A percentile compares a stretch with the other conserved stretches of the same genome.
Conservation (phyloP, 805 yeast species). For the Kurtzmaniella cleridarum region DNA sequence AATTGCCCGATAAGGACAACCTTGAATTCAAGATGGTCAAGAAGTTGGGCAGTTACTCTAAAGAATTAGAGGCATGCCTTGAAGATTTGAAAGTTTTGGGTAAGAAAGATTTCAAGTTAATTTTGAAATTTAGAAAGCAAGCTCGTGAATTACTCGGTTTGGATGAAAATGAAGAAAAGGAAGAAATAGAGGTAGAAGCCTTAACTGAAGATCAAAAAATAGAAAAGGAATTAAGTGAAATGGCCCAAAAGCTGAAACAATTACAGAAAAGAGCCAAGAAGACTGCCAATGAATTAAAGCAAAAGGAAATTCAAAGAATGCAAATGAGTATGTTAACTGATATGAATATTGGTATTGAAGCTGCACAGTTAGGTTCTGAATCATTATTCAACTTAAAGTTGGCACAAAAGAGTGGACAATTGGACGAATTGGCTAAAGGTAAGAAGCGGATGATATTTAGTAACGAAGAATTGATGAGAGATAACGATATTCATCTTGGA, state of each 20-base stretch:
- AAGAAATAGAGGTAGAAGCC: slow-evolving; percentile 59
- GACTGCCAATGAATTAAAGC: slow-evolving; percentile 73
- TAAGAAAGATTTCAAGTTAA: slow-evolving; percentile 81
- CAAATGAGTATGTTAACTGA: slow-evolving; percentile 96
- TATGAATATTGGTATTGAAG: slow-evolving; percentile 88
- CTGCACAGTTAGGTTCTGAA: slow-evolving; percentile 73
- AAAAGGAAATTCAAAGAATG: slow-evolving; percentile 83
- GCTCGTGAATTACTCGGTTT: slow-evolving; percentile 76
- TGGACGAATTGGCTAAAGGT: slow-evolving; percentile 71
- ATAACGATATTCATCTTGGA: slow-evolving; percentile 52
- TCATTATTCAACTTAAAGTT: slow-evolving; percentile 74
- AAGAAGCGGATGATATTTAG: slow-evolving; percentile 60
- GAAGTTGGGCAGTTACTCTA: slow-evolving; percentile 70
- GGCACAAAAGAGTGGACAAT: slow-evolving; percentile 85
- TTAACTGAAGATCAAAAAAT: slow-evolving; percentile 86
- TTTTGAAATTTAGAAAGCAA: slow-evolving; percentile 83
- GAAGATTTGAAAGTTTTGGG: slow-evolving; percentile 93
- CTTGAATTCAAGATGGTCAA: slow-evolving; percentile 68
- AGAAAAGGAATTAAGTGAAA: slow-evolving; percentile 73
- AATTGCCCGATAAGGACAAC: slow-evolving; percentile 48
- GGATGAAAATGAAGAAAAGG: slow-evolving; percentile 50
- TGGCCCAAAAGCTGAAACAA: slow-evolving; percentile 65
- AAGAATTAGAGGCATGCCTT: slow-evolving; percentile 75
- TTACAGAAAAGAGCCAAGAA: slow-evolving; percentile 77
- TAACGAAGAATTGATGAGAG: slow-evolving; percentile 48